Percentiles rank a stretch among this genome's conserved stretches.
Conservation (phyloP, 1,284 basidiomycete genomes). For the Amylostereum chailletii region DNA sequence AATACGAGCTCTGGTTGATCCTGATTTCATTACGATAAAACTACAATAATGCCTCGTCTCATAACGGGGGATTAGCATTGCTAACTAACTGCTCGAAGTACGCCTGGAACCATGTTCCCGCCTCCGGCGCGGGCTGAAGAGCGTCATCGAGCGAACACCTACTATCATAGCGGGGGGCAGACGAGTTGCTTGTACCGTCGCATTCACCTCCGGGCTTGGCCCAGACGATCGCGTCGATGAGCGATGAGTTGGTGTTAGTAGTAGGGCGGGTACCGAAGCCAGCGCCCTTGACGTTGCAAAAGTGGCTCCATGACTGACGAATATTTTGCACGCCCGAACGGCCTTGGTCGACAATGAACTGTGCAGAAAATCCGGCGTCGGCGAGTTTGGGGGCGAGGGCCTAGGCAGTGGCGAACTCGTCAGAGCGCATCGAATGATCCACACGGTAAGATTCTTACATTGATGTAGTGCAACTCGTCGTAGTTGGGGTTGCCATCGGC, state of each 20-base stretch:
- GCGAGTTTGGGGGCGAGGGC: constrained; percentile 40
- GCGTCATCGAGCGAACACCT: constrained; percentile 47
- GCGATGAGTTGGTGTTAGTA: constrained; percentile 40
- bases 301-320: constrained; percentile 43
- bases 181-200: constrained; percentile 54
- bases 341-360: constrained; percentile 59
- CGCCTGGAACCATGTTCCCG: constrained; percentile 56
- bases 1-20: too few relatives aligned
- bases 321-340: constrained; percentile 56
- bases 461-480: constrained; percentile 55
- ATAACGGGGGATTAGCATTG: constrained; percentile 46
- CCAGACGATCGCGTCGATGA: constrained; percentile 60
- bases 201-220: constrained; percentile 63
- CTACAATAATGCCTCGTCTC: too few relatives aligned
- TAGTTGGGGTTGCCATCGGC: constrained; percentile 51
- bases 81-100: constrained; percentile 48
- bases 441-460: constrained; percentile 22
- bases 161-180: constrained; percentile 45
- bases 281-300: constrained; percentile 55
- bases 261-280: constrained; percentile 57
- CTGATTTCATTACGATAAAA: too few relatives aligned
- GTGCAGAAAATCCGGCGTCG: constrained; percentile 42
- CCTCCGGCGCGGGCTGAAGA: constrained; percentile 46
- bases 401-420: constrained; percentile 13
- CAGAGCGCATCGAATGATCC: too few relatives aligned